Conservation (phyloP, 768 basidiomycete genomes). For the Coprinopsis sp. region DNA sequence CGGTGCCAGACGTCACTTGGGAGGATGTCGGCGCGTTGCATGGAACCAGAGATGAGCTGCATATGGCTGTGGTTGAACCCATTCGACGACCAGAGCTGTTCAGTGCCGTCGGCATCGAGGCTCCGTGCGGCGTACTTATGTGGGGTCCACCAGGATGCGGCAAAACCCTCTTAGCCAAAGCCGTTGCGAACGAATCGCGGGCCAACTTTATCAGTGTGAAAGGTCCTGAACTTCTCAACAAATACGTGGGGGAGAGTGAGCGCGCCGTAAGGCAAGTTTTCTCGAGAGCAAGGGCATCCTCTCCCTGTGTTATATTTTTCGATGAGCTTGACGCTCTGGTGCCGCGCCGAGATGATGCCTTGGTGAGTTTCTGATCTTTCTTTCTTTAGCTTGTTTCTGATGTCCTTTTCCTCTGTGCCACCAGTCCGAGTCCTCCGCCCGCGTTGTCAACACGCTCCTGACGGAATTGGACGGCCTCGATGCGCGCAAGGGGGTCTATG, state of each 20-base stretch:
- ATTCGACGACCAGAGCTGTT: slow-evolving; percentile 89
- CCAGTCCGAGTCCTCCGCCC: slow-evolving; percentile 88
- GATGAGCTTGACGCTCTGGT: slow-evolving; percentile 93
- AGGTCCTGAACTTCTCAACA: slow-evolving; percentile 94
- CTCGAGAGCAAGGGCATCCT: slow-evolving; percentile 86
- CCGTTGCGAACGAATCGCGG: slow-evolving; percentile 91
- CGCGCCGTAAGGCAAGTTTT: slow-evolving; percentile 93
- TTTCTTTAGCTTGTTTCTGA: background rate
- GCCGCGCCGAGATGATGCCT: slow-evolving; percentile 81
- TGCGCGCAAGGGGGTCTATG: slow-evolving; percentile 80
- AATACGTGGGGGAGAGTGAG: slow-evolving; percentile 99
- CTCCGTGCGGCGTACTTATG: slow-evolving; percentile 89
- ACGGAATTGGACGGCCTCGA: slow-evolving; percentile 94
- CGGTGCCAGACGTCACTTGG: slow-evolving; percentile 95
- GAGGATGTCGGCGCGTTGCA: slow-evolving; percentile 91
- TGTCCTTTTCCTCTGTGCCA: background rate
- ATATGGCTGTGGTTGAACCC: slow-evolving; percentile 97
- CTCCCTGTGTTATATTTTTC: slow-evolving; percentile 94
- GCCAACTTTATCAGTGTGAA: slow-evolving; percentile 99
- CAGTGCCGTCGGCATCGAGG: slow-evolving; percentile 80
- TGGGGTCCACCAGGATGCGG: slow-evolving; percentile 99
- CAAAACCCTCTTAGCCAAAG: slow-evolving; percentile 96
- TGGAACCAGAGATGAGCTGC: slow-evolving; percentile 80
- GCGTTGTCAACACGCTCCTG: slow-evolving; percentile 90
- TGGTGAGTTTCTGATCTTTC: slow-evolving; percentile 46